These are phyloP conservation scores for Colletotrichum sp. DNA, from an alignment of 2,329 filamentous ascomycete species.

Conservation along the genomic window DNA sequence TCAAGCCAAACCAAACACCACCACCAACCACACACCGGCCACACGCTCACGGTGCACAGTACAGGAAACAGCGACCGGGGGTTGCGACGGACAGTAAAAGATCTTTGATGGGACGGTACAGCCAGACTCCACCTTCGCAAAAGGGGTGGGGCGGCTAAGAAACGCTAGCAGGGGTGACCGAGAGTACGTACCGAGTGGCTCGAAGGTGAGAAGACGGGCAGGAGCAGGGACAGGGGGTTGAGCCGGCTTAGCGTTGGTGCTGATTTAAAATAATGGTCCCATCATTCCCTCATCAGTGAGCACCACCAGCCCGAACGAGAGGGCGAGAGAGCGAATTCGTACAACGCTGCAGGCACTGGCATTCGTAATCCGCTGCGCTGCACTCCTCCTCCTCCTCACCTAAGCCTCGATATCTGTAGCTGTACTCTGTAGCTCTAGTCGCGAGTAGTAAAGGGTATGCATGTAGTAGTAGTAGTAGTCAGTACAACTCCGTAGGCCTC, in stretches of 20 bases:
- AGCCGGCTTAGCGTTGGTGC: conserved; percentile 7
- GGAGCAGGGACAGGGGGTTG: neutral
- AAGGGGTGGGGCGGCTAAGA: neutral
- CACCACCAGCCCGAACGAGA: neutral
- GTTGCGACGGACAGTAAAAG: conserved; percentile 2
- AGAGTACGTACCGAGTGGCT: neutral
- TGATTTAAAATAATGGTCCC: conserved; percentile 18
- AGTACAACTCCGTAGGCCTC: neutral
- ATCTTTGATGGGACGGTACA: conserved; percentile 16
- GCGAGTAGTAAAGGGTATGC: neutral
- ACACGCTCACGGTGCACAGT: neutral
- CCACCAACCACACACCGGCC: neutral
- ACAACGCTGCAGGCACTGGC: neutral
- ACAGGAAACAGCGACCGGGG: neutral
- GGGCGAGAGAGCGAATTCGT: neutral
- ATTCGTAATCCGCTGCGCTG: neutral
- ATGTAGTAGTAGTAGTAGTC: neutral
- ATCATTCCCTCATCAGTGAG: conserved; percentile 16
- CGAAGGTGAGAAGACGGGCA: neutral
- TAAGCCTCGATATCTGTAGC: neutral
- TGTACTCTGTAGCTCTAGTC: neutral
- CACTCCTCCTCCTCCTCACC: neutral
- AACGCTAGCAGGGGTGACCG: neutral
- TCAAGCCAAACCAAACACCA: neutral
- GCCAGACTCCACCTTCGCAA: neutral